Conservation (phyloP, 176 grass and related monocot species). For the Triticum monococcum region DNA sequence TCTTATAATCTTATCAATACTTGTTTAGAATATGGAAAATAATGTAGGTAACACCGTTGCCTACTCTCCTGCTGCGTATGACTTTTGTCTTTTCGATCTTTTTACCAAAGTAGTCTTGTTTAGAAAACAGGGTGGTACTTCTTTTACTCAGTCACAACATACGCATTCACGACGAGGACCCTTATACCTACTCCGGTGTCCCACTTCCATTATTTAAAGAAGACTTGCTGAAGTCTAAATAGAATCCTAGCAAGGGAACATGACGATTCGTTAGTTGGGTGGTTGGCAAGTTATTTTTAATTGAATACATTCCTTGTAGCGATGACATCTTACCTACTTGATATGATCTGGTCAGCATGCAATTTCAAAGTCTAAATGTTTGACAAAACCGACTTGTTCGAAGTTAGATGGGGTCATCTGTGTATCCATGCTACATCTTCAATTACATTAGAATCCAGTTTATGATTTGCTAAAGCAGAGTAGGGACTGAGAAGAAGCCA, state of each 20-base stretch:
- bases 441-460: not conserved
- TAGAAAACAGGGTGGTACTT: conserved; percentile 10
- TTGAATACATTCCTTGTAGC: conserved; percentile 14
- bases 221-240: not conserved
- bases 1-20: conserved; percentile 6
- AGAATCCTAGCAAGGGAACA: not conserved
- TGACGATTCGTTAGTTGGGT: conserved; percentile 5
- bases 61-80: not conserved
- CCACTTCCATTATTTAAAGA: conserved; percentile 10
- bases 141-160: not conserved
- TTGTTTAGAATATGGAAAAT: conserved; percentile 9
- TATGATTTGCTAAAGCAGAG: not conserved
- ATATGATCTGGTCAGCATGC: conserved; percentile 10
- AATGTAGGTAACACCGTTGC: not conserved
- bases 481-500: not conserved
- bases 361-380: not conserved
- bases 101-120: conserved; percentile 16
- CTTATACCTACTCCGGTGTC: not conserved
- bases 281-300: conserved; percentile 11
- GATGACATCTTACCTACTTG: conserved; percentile 8
- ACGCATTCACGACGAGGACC: conserved; percentile 22
- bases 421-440: not conserved
- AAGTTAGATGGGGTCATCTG: not conserved
- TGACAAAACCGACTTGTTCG: not conserved
- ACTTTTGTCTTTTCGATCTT: conserved; percentile 6